Percentiles rank a stretch among this genome's conserved stretches.
Evolutionary conservation across 2,329 filamentous ascomycete species (phyloP).

Genomic region (Byssoonygena ceratinophila): DNA sequence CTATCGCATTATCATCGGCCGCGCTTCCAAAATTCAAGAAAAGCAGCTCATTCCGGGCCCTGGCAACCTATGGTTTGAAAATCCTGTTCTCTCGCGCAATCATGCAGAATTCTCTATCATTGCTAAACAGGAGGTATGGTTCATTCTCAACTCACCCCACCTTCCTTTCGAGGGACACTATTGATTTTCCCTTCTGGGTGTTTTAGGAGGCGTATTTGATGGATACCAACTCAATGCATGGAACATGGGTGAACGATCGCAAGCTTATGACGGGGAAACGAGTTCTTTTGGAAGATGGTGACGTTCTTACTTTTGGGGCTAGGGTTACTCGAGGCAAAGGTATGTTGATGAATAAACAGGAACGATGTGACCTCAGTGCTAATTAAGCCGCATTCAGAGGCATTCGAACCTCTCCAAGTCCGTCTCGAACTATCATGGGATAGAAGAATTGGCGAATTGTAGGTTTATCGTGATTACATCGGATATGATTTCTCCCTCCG

Average conservation of each 20-base stretch:
- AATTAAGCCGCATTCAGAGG: background rate
- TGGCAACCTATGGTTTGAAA: slow-evolving; percentile 39
- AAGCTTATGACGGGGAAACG: slow-evolving; percentile 32
- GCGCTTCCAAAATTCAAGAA: slow-evolving; percentile 32
- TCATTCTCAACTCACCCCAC: background rate
- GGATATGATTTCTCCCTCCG: background rate
- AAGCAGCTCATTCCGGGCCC: slow-evolving; percentile 28
- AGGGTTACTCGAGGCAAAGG: slow-evolving; percentile 41
- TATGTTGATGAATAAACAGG: slow-evolving; percentile 18
- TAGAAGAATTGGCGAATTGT: slow-evolving; percentile 17
- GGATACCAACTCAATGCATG: slow-evolving; percentile 53
- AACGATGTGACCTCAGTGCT: background rate
- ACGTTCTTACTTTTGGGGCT: slow-evolving; percentile 38
- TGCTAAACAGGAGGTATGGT: slow-evolving; percentile 23
- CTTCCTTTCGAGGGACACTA: background rate
- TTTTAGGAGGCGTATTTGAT: slow-evolving; percentile 39
- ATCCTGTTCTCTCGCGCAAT: slow-evolving; percentile 39
- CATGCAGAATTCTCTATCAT: slow-evolving; percentile 33
- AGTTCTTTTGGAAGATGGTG: slow-evolving; percentile 31
- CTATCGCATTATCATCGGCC: slow-evolving; percentile 30
- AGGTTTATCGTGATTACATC: background rate
- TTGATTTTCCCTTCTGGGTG: background rate
- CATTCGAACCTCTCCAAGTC: slow-evolving; percentile 28
- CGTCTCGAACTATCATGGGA: slow-evolving; percentile 25
- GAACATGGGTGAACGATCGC: slow-evolving; percentile 45